Evolutionary conservation across 2,329 filamentous ascomycete species (phyloP), one percentile per base, ranked within the genome.

Genomic region (Fusarium poae): DNA sequence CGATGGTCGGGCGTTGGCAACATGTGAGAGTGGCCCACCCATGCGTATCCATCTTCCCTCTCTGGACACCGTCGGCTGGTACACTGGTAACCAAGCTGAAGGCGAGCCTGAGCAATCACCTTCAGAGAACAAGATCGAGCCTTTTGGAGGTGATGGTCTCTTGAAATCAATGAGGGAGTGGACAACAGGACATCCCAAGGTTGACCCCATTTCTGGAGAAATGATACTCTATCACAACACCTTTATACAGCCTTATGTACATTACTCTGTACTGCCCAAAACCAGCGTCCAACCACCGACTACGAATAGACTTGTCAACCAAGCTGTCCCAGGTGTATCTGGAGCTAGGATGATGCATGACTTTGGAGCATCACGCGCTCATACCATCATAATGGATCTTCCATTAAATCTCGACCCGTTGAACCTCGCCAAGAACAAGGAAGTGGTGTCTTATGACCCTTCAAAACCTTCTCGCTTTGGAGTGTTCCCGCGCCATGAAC

Each of bases 261-360:
- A 89, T 62, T 92, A 92, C 74, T 91, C 90, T 43, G 75, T 82
- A 46, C 60, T 80, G 8, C 40, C 55, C 0, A 50, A 35, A 4
- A 35, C 18, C 0, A 3, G 27, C 3, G 2, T 6, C 1, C 55
- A 42, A 3, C 9, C 2, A 0, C 3, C 4, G 3, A 32, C 12
- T 4, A 16, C 3, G 1, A 9, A 12, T 2, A 68, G 65, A 30
- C 72, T 74, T 1, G 58, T 73, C 1, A 74, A 71, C 5, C 69
- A 76, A 25, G 80, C 88, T 0, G 82, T 92, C 0, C 85, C 88
- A 0, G 89, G 89, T 0, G 82, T 92, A 27, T 80, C 81, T 6
- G 86, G 86, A 2, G 86, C 89, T 3, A 91, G 90, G 74, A 90
- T 92, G 85, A 92, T 92, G 89, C 91, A 92, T 73, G 90, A 92